phyloP scores from a whole-genome alignment of 2,329 filamentous ascomycete species.

The Arthrobotrys megalospora region DNA sequence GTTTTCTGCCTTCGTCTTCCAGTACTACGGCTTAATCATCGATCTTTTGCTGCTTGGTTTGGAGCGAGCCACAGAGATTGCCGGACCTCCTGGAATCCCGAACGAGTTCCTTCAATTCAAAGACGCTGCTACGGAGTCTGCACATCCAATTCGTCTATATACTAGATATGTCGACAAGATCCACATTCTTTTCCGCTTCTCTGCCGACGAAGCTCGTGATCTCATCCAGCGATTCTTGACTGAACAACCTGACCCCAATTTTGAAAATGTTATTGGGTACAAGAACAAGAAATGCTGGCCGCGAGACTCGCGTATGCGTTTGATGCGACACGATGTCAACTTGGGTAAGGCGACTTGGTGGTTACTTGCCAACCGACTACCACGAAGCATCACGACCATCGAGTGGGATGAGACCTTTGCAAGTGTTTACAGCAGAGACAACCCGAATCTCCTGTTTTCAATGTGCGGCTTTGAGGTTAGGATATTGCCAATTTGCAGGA shows the following conservation, averaged over 20 bases:
- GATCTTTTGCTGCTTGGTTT: conserved; percentile 92
- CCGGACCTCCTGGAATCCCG: conserved; percentile 90
- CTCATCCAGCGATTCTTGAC: conserved; percentile 98
- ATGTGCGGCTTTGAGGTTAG: conserved; percentile 99
- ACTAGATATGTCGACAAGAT: conserved; percentile 98
- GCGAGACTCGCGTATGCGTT: conserved; percentile 93
- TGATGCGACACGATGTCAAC: conserved; percentile 99
- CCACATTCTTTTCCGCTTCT: conserved; percentile 97
- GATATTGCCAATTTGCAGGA: conserved; percentile 93
- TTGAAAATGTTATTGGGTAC: conserved; percentile 99
- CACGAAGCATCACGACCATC: conserved; percentile 94
- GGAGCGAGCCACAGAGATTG: conserved; percentile 97
- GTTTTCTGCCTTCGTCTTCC: conserved; percentile 98
- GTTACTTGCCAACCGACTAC: conserved; percentile 97
- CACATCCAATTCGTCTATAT: conserved; percentile 97
- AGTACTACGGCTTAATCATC: conserved; percentile 96
- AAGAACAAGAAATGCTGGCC: conserved; percentile 99
- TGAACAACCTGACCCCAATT: conserved; percentile 98
- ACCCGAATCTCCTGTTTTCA: conserved; percentile 95
- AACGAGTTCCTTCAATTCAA: conserved; percentile 99
- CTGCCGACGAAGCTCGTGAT: conserved; percentile 92
- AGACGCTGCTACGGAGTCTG: conserved; percentile 89
- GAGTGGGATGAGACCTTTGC: conserved; percentile 99
- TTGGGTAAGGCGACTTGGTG: conserved; percentile 97
- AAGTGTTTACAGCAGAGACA: conserved; percentile 97